Evolutionary conservation across 2,329 filamentous ascomycete species (phyloP), one percentile per base, ranked within the genome.

Genomic region (Apiospora rasikravindrae): DNA sequence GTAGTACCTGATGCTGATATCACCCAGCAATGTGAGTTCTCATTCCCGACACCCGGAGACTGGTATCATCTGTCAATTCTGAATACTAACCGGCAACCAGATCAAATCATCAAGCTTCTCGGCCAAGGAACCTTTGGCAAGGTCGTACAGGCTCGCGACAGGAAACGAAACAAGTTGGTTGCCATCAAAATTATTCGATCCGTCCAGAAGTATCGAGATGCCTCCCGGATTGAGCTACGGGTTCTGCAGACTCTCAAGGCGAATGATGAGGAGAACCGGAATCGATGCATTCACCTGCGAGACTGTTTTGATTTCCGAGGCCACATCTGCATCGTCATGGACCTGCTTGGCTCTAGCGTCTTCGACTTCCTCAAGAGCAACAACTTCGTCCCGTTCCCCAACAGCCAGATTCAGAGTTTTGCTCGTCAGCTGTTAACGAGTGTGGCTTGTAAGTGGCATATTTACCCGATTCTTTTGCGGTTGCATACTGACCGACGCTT

Each of bases 71-170:
- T 72, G 45, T 64, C 22, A 53, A 16, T n/a, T n/a, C 51, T 26
- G 64, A 66, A 16, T 11, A 26, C 77, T 80, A 74, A 80, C 71
- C 33, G 8, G 24, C 69, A 2, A 4, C 37, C 76, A 98, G 95
- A 98, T 82, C 91, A 93, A 84, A 96, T 99, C 77, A 87, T 93
- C 74, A 95, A 94, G 77, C 88, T 98, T 40, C 91, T 99, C 16
- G 96, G 96, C 29, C 96, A 99, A 84, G 96, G 96, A 75, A 99
- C 96, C 0, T 99, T 99, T 81, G 96, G 96, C 80, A 99, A 99
- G 83, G 96, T 99, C 22, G 96, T 99, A 24, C 93, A 98, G 82
- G 96, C 96, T 70, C 92, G 90, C 77, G 96, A 99, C 81, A 90
- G 90, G 73, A 89, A 89, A 77, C 91, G 91, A 74, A 92, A 92